Base-by-base conservation (phyloP, 345 rosid genomes). In the Schrenkiella parvula region DNA sequence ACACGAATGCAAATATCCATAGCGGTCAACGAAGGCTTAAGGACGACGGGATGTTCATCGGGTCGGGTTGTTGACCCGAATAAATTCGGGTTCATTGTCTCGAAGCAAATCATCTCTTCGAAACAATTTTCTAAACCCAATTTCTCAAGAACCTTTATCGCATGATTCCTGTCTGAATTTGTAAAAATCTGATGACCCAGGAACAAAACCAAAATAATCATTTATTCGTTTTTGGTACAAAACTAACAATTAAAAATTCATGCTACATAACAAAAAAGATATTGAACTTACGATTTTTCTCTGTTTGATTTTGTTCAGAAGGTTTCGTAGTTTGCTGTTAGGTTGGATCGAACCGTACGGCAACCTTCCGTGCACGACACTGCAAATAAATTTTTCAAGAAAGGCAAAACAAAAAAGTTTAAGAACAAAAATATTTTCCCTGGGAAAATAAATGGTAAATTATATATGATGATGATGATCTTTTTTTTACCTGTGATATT, bases 291-390 rank as follows among this genome's bases (percentile, higher is more conserved):
- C 97, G 26, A 93, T 79, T 79, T 91, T 93, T 43, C 90, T 83
- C 56, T 80, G 98, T 4, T 77, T 64, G 56, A 89, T 89, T 82
- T 85, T 80, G 66, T 74, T 82, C 5, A 93, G 42, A 70, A 93
- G 84, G 70, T 78, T 84, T 9, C 85, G 85, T 70, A 93, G 76
- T 61, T 80, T 95, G 17, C 46, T 37, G 71, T 91, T 87, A 13
- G 85, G 88, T 72, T 88, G 82, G 82, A 93, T 88, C 74, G 84
- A 77, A 48, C 81, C 89, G 51, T 93, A 93, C 6, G 98, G 96
- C 79, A 93, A 85, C 66, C 88, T 93, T 82, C 97, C 97, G 82
- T 93, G 98, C 73, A 91, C 98, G 89, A 83, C 61, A 83, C 97
- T 91, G 81, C 25, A 57, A 53, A 12, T 6, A 65, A 60, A 50